Evolutionary conservation across 176 grass and related monocot species (phyloP), one percentile per base, ranked within the genome.

Genomic region (Aegilops tauschii): DNA sequence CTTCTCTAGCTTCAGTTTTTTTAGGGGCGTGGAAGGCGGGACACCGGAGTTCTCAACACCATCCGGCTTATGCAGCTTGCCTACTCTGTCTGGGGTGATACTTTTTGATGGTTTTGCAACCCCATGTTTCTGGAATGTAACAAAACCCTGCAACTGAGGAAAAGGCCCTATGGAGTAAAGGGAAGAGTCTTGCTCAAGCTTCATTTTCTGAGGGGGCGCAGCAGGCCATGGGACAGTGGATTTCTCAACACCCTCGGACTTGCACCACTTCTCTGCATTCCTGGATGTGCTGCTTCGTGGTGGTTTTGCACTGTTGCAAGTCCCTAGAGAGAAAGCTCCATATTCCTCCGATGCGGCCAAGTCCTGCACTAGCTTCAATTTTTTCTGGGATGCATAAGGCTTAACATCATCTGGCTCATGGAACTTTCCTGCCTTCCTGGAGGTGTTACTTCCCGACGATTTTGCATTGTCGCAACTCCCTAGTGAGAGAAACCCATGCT

Each of bases 241-340:
- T 58, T 76, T 77, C 61, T 69, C 77, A 69, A 76, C 61, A 75
- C 50, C 69, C 29, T 81, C 83, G 42, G 13, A 62, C 14, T 35
- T 45, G 56, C 45, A 28, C 35, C 52, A 47, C 61, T 61, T 81
- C 18, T 20, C 28, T 73, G 14, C 21, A 31, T 63, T 88, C 64
- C 76, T 76, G 49, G 76, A 68, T 1, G 9, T 20, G 34, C 25
- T 39, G 69, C 39, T 82, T 56, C 86, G 65, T 3, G 9, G 11
- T 82, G 73, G 35, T 80, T 76, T 85, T 70, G 21, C 21, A 72
- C 81, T 49, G 3, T 5, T 25, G 32, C 16, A 28, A 65, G 50
- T 28, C 12, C 16, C n/a, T 82, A 52, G 49, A 63, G 82, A 77
- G 17, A 32, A 77, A 56, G 17, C 28, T 32, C 47, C 47, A 56